Conservation (phyloP, 2,329 filamentous ascomycete genomes). For the Cladosporium velox region DNA sequence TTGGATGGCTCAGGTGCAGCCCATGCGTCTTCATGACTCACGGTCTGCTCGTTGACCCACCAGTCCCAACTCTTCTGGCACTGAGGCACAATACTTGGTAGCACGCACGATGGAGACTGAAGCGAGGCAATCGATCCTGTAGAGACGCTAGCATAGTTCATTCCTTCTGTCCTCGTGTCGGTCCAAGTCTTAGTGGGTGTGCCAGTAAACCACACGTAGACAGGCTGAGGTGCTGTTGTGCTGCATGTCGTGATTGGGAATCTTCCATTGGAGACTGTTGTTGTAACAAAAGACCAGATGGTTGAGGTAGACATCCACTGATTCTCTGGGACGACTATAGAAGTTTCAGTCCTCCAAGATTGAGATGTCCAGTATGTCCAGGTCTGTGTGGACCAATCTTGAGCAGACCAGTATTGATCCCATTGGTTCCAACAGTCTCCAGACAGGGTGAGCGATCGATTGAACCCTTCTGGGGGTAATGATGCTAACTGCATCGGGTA, state of each 20-base stretch:
- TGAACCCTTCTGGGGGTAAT: background rate
- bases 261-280: background rate
- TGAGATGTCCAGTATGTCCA: too few species aligned
- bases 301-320: background rate
- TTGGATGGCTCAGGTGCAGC: background rate
- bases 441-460: background rate
- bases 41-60: background rate
- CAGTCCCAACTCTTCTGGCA: constrained; percentile 7
- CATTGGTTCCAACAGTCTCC: constrained; percentile 15
- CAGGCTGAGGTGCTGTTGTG: background rate
- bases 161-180: background rate
- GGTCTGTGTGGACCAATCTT: too few species aligned
- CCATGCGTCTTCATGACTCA: too few species aligned
- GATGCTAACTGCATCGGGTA: background rate
- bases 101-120: background rate
- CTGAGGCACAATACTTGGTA: background rate
- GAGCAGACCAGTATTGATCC: constrained; percentile 3
- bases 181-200: background rate
- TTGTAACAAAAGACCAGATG: background rate
- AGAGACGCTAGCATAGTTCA: too few species aligned
- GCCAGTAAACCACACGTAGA: background rate
- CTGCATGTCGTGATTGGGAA: constrained; percentile 1
- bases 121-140: background rate
- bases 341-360: background rate
- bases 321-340: background rate